phyloP scores from a whole-genome alignment of 495 filamentous ascomycete genomes.

The Aspergillus avenaceus region DNA sequence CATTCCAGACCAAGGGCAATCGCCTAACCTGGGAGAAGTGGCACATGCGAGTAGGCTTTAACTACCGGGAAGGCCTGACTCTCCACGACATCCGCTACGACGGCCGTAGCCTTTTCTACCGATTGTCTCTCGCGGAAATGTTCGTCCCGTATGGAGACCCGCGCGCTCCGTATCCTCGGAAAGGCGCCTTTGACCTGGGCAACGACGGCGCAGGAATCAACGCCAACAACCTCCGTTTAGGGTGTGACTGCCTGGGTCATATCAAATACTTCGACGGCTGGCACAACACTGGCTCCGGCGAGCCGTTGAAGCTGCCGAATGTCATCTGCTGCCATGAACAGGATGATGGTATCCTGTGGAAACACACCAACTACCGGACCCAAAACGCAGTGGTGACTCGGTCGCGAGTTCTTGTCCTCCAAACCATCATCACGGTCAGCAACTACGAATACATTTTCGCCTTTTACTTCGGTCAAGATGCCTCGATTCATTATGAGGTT shows the following conservation, averaged over 20 bases:
- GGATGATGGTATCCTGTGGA: constrained; percentile 64
- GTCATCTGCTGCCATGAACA: constrained; percentile 65
- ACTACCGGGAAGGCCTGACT: constrained; percentile 59
- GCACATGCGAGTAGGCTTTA: constrained; percentile 62
- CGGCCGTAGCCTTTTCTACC: constrained; percentile 61
- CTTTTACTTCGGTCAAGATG: constrained; percentile 80
- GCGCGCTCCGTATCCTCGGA: constrained; percentile 59
- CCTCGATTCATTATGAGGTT: constrained; percentile 72
- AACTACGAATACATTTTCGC: constrained; percentile 89
- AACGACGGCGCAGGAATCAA: constrained; percentile 61
- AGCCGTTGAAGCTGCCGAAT: constrained; percentile 49
- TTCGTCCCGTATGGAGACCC: constrained; percentile 64
- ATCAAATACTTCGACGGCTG: constrained; percentile 61
- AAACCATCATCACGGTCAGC: constrained; percentile 73
- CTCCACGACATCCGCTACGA: constrained; percentile 65
- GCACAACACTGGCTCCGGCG: constrained; percentile 48
- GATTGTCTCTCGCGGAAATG: constrained; percentile 73
- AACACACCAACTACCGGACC: constrained; percentile 66
- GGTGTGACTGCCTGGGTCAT: constrained; percentile 48
- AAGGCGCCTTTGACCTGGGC: constrained; percentile 67
- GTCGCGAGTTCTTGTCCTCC: constrained; percentile 55
- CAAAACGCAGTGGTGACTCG: constrained; percentile 52
- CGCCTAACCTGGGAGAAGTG: constrained; percentile 61
- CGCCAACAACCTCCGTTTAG: constrained; percentile 57
- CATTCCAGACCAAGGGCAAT: constrained; percentile 52